A percentile compares a stretch with the other conserved stretches of the same genome.
Conservation (phyloP, 1,284 basidiomycete genomes). For the Fomes fomentarius region DNA sequence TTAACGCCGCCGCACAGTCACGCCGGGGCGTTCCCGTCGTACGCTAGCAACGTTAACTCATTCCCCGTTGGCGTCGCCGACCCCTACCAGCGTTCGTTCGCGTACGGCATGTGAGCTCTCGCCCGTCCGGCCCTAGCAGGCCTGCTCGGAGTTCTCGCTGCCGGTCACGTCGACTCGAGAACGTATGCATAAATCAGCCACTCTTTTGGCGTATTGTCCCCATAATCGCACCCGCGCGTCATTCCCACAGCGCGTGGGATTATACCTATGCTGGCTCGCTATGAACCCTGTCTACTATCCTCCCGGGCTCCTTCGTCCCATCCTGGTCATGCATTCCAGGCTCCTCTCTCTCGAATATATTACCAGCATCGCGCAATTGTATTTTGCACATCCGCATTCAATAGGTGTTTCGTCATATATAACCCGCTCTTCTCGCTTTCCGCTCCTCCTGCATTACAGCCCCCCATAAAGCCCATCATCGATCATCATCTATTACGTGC, state of each 20-base stretch:
- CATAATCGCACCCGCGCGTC: conserved; percentile 27
- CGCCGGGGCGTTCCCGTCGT: conserved; percentile 58
- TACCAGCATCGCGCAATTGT: conserved; percentile 62
- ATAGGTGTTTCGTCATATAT: conserved; percentile 36
- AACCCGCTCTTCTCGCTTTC: conserved; percentile 41
- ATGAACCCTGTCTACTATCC: conserved; percentile 37
- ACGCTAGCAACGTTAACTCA: conserved; percentile 44
- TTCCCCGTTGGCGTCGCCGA: conserved; percentile 59
- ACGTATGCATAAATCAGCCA: conserved; percentile 27
- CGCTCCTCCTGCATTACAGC: conserved; percentile 24
- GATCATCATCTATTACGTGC: conserved; percentile 21
- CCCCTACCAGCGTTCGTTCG: conserved; percentile 76
- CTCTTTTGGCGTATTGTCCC: conserved; percentile 24
- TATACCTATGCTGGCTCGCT: conserved; percentile 37
- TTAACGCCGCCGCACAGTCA: conserved; percentile 59
- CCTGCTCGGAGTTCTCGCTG: conserved; percentile 19
- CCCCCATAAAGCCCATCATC: conserved; percentile 8
- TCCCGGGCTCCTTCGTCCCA: conserved; percentile 28
- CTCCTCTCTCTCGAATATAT: conserved; percentile 33
- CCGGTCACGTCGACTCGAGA: conserved; percentile 13
- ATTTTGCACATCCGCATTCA: conserved; percentile 65
- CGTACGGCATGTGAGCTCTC: conserved; percentile 78
- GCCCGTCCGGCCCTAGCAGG: conserved; percentile 6
- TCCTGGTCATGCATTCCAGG: conserved; percentile 28
- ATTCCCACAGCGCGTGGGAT: conserved; percentile 31